Evolutionary conservation across 306 rosid genomes (phyloP).

Genomic region (Oxytropis ochrocephala): DNA sequence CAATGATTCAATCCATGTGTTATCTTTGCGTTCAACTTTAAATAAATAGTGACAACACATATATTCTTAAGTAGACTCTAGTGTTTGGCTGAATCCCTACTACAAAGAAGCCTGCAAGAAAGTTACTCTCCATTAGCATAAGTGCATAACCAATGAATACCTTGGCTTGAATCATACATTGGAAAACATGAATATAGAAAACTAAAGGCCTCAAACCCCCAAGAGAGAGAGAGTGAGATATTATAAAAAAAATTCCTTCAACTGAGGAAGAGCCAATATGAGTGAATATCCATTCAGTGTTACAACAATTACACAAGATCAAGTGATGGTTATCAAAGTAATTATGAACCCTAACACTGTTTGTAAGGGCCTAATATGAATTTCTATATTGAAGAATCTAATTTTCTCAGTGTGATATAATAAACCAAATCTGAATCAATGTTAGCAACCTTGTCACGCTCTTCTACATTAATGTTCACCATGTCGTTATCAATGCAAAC

Average conservation of each 20-base stretch:
- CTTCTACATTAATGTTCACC: slow-evolving; percentile 45
- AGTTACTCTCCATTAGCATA: background rate
- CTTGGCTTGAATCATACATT: background rate
- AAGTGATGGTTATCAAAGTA: background rate
- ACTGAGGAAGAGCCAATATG: background rate
- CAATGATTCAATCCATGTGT: background rate
- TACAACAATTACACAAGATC: slow-evolving; percentile 19
- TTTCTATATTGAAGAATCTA: slow-evolving; percentile 13
- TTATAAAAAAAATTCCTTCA: slow-evolving; percentile 3
- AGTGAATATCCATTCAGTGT: slow-evolving; percentile 20
- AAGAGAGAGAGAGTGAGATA: background rate
- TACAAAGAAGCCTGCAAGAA: background rate
- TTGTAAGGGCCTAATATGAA: slow-evolving; percentile 20
- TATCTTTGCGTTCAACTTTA: background rate
- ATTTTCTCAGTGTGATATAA: slow-evolving; percentile 6
- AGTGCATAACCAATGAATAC: background rate
- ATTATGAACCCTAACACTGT: slow-evolving; percentile 13
- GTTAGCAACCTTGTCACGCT: slow-evolving; percentile 60
- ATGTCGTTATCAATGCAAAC: slow-evolving; percentile 70
- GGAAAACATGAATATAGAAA: background rate
- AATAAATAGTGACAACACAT: background rate
- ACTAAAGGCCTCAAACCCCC: background rate
- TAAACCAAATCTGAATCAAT: slow-evolving; percentile 35
- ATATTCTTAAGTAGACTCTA: background rate
- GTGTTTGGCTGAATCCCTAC: background rate